Base-by-base conservation (phyloP, 2,329 filamentous ascomycete species). In the Camillea tinctor region DNA sequence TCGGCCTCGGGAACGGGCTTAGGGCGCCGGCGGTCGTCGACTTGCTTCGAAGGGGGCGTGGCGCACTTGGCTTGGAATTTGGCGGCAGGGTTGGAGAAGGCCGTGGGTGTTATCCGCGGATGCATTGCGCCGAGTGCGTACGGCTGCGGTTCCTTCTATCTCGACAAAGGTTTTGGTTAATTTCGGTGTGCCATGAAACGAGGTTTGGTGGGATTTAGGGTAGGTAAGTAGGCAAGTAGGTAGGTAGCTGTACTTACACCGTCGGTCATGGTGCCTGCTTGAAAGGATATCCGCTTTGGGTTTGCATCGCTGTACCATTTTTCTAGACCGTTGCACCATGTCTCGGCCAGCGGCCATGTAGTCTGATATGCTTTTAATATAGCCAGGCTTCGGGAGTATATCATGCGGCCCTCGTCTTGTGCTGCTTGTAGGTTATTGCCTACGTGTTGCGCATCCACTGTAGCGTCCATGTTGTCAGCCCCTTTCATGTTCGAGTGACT, bases 271-370 rank as follows among this genome's bases (percentile, higher is more conserved):
- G 80, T 79, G 11, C 76, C 78, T 19, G 64, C 66, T 59, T 83
- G 78, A 15, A 76, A 71, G 17, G 72, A 74, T 5, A 76, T 70
- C 2, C 75, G 70, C 26, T 73, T 69, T 15, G 75, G 74, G 56
- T 77, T 77, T 6, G 79, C 75, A 58, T 81, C 77, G 23, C 74
- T 74, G 51, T 75, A 77, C 68, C 82, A 81, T 50, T 76, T 78
- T 54, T 80, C 78, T 2, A 84, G 70, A 0, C 79, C 77, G 6
- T 80, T 79, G n/a, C 80, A 76, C 82, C 82, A 84, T 6, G 80
- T 77, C n/a, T 74, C 73, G 1, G 82, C 81, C 6, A 84, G 72
- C 0, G 82, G 81, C 82, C 82, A 84, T 15, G 81, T 78, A 48
- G 79, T 74, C 58, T 78, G 78, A 67, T 80, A 81, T 56, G 82